Percentiles rank a stretch among this genome's conserved stretches.
Evolutionary conservation across 148 eudicot genomes (phyloP).

Genomic region (Silene conica): DNA sequence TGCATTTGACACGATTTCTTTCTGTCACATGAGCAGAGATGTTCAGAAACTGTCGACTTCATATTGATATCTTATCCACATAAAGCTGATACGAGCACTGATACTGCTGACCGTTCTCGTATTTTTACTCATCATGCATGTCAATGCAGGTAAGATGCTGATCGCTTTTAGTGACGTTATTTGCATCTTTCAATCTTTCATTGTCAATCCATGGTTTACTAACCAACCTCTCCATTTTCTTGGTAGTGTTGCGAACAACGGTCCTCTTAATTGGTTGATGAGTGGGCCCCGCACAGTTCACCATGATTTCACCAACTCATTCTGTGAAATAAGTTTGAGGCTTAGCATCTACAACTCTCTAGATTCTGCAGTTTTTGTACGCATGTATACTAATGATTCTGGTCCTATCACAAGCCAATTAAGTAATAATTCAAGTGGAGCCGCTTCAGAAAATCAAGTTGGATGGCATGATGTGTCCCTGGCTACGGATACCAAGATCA

Average conservation of each 20-base stretch:
- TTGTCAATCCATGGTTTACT: background rate
- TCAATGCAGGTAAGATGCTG: constrained; percentile 66
- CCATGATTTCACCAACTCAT: constrained; percentile 51
- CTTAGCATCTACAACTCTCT: constrained; percentile 70
- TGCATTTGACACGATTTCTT: constrained; percentile 4
- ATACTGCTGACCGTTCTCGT: constrained; percentile 30
- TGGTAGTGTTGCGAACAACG: constrained; percentile 45
- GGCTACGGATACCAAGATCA: constrained; percentile 38
- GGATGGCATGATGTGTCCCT: constrained; percentile 79
- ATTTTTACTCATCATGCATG: constrained; percentile 71
- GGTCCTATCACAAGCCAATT: constrained; percentile 26
- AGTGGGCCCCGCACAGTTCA: constrained; percentile 60
- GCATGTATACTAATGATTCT: constrained; percentile 42
- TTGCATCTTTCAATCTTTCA: background rate
- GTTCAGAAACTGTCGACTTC: constrained; percentile 55
- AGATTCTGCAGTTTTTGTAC: constrained; percentile 42
- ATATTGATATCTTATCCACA: constrained; percentile 54
- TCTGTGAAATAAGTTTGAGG: constrained; percentile 67
- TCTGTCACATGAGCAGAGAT: constrained; percentile 37
- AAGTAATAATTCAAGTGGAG: constrained; percentile 28
- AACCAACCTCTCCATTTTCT: constrained; percentile 3
- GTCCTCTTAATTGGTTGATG: constrained; percentile 77
- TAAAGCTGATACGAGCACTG: constrained; percentile 29
- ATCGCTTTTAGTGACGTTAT: background rate
- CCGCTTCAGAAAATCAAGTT: constrained; percentile 45